Base-by-base conservation (phyloP, 179 eudicot species). In the Silene coronaria region DNA sequence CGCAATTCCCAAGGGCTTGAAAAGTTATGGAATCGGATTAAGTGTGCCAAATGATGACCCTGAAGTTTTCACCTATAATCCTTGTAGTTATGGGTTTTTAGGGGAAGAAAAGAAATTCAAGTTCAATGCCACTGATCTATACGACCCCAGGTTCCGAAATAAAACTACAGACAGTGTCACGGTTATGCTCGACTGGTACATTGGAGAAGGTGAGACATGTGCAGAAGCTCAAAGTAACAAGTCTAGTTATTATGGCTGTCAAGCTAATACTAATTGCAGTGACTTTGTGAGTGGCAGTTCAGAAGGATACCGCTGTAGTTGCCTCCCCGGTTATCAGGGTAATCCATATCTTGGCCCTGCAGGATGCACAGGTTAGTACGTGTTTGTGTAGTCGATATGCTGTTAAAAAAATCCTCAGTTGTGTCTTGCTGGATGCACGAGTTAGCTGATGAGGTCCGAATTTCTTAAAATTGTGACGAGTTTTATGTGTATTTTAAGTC, bases 221-320 rank as follows among this genome's bases (percentile, higher is more conserved):
- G 23, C 9, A 2, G 68, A 32, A 58, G 92, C 87, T 30, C 32
- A 36, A 55, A 45, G 16, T 23, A 80, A 80, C n/a, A 1, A 1
- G 34, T 12, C 77, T 0, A 61, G 59, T 34, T 34, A n/a, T 3
- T 86, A 84, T 71, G 87, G 75, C 2, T 85, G 90, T 69, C 58
- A 51, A 19, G 72, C 34, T 14, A 70, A 81, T 24, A 76, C 80
- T 42, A 69, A 61, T 19, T 84, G 86, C 70, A 22, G 3, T 32
- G 76, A 80, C 10, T 45, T 45, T 13, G 22, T 38, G 8, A 58
- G 46, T 32, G 79, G 72, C 5, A 3, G 2, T 66, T 48, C 64
- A 5, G 78, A 75, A 0, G 91, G 91, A 0, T 86, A 88, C 64
- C 82, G 67, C 1, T 88, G 89, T 76, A 68, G 51, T 30, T 88